These are phyloP conservation scores for Lactarius akahatsu DNA, from an alignment of 768 basidiomycete genomes.

Conservation along the genomic window DNA sequence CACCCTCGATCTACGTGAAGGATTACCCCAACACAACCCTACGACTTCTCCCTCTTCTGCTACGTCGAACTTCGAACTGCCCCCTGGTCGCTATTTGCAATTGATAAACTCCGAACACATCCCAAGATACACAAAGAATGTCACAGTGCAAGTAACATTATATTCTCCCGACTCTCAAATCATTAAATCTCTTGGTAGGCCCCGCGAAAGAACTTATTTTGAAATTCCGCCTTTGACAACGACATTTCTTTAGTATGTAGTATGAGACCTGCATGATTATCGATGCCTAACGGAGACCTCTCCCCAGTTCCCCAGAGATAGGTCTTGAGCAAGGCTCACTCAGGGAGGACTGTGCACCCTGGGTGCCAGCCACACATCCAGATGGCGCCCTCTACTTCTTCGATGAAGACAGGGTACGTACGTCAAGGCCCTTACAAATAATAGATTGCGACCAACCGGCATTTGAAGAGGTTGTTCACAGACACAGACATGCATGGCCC, in stretches of 20 bases:
- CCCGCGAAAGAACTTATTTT: neutral
- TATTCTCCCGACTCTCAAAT: neutral
- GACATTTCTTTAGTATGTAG: neutral
- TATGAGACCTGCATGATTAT: neutral
- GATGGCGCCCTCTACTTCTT: neutral
- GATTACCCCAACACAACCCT: neutral
- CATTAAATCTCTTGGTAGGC: neutral
- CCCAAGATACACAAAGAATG: neutral
- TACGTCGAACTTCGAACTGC: neutral
- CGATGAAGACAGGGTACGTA: slow-evolving; percentile 13
- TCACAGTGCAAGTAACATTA: neutral
- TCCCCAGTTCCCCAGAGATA: neutral
- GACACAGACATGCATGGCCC: slow-evolving; percentile 50
- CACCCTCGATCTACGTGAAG: neutral
- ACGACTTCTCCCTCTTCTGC: neutral
- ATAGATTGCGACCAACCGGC: neutral
- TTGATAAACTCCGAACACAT: neutral
- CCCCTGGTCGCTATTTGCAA: neutral
- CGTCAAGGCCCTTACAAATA: neutral
- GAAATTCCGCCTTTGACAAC: neutral
- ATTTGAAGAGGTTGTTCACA: slow-evolving; percentile 47
- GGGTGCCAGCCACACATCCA: neutral
- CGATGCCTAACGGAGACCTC: neutral
- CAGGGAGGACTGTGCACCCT: neutral
- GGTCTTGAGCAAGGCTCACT: neutral